A percentile compares a stretch with the other conserved stretches of the same genome.
Conservation (phyloP, 2,329 filamentous ascomycete genomes). For the Aspergillus amoenus region DNA sequence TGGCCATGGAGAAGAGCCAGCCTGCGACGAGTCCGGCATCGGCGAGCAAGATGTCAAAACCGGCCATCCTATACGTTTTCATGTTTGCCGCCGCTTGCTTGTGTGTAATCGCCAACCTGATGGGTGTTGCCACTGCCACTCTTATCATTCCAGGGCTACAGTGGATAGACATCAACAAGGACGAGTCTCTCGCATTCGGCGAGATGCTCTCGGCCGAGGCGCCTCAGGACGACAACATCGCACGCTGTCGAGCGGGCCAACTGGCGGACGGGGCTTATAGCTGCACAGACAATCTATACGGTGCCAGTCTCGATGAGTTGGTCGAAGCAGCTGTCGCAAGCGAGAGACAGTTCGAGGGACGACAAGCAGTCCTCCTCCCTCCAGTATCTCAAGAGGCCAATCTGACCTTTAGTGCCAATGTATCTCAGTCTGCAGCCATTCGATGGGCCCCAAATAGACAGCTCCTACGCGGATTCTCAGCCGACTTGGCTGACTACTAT, state of each 20-base stretch:
- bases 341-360: neutral
- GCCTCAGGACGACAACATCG: neutral
- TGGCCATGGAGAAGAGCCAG: neutral
- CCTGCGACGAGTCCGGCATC: neutral
- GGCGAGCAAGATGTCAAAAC: neutral
- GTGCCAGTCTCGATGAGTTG: neutral
- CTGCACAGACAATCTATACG: neutral
- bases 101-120: neutral
- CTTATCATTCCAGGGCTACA: neutral
- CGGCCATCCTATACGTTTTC: neutral
- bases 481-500: neutral
- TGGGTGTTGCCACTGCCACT: neutral
- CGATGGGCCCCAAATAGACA: neutral
- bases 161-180: neutral
- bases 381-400: neutral
- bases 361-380: neutral
- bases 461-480: neutral
- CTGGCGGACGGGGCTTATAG: neutral
- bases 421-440: neutral
- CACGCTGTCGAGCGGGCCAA: neutral
- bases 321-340: neutral
- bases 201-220: neutral
- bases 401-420: neutral
- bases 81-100: neutral
- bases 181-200: neutral